Percentiles rank a stretch among this genome's conserved stretches.
Conservation (phyloP, 2,329 filamentous ascomycete genomes). For the Clarireedia sp. region DNA sequence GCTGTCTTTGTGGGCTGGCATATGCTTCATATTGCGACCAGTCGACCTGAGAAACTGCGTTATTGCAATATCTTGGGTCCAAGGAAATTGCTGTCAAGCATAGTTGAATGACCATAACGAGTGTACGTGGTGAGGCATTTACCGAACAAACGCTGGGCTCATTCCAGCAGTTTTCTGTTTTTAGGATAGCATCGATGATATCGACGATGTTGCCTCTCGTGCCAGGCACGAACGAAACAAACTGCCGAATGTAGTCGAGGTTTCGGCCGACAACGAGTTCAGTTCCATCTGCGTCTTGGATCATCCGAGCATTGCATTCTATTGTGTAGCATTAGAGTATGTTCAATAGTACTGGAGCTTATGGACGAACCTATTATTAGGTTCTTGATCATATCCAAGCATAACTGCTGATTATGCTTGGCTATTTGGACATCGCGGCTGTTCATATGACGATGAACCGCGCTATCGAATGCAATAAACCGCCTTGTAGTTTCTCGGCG, state of each 20-base stretch:
- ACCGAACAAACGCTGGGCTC: slow-evolving; percentile 2
- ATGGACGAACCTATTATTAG: slow-evolving; percentile 36
- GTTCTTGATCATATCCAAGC: slow-evolving; percentile 33
- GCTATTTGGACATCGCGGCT: slow-evolving; percentile 5
- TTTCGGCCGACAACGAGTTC: slow-evolving; percentile 30
- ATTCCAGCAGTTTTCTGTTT: slow-evolving; percentile 12
- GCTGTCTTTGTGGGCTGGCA: slow-evolving; percentile 24
- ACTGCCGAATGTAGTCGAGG: slow-evolving; percentile 17
- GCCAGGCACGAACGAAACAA: slow-evolving; percentile 11
- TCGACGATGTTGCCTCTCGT: slow-evolving; percentile 13
- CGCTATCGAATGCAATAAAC: too few relatives aligned
- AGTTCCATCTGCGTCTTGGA: slow-evolving; percentile 12
- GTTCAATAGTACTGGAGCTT: neutral
- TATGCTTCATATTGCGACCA: slow-evolving; percentile 40
- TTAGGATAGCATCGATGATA: slow-evolving; percentile 23
- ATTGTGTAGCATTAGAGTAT: neutral
- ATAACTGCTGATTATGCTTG: slow-evolving; percentile 26
- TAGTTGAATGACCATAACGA: slow-evolving; percentile 23
- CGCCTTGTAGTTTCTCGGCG: too few relatives aligned
- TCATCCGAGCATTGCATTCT: slow-evolving; percentile 24
- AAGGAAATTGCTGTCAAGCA: slow-evolving; percentile 21
- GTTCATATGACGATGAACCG: too few relatives aligned
- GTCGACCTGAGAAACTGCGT: slow-evolving; percentile 30
- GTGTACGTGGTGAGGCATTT: neutral
- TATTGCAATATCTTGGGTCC: slow-evolving; percentile 23